Evolutionary conservation across 1,139 yeast genomes (phyloP), one percentile per base, ranked within the genome.

Genomic region (Yamadazyma diddensiae): DNA sequence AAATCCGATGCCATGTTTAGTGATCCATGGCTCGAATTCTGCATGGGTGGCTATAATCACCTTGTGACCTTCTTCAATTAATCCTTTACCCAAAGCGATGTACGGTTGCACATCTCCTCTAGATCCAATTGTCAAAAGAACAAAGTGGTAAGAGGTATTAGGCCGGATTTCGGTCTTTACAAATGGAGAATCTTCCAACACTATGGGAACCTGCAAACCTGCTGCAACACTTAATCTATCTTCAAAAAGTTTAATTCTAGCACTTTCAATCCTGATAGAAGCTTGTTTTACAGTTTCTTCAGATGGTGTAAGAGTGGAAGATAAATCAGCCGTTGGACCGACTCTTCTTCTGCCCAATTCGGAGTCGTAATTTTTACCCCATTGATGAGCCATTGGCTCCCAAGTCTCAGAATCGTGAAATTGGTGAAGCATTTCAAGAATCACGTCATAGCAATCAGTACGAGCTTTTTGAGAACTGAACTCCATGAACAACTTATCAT

Each of bases 51-150:
- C 94, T 38, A 90, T 88, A 15, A 81, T 79, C 1, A 87, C 94
- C 14, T 56, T 57, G 50, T 90, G 97, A 0, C 97, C 97, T 48
- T 90, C 96, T 19, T 66, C 65, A 28, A 77, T 57, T 29, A 90
- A 62, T 0, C 92, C 95, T 46, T 79, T 77, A 1, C 86, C 94
- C n/a, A 90, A 60, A 0, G 97, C 92, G 43, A 90, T 82, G 52
- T 88, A 92, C 0, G 97, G 97, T 54, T 90, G 97, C 6, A 90
- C 97, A 57, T 90, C 97, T 26, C 97, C 97, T 36, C 97, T 67
- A 0, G 96, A 86, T 0, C 97, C 97, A 50, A 90, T 90, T 0
- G 97, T 90, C 37, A 90, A 60, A 35, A 88, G 62, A 0, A 87
- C 82, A 47, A 90, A 75, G 26, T 71, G 75, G 43, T 72, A 72